Evolutionary conservation across 192 early-diverging fungal species (phyloP).

Genomic region (Radiomyces spectabilis): DNA sequence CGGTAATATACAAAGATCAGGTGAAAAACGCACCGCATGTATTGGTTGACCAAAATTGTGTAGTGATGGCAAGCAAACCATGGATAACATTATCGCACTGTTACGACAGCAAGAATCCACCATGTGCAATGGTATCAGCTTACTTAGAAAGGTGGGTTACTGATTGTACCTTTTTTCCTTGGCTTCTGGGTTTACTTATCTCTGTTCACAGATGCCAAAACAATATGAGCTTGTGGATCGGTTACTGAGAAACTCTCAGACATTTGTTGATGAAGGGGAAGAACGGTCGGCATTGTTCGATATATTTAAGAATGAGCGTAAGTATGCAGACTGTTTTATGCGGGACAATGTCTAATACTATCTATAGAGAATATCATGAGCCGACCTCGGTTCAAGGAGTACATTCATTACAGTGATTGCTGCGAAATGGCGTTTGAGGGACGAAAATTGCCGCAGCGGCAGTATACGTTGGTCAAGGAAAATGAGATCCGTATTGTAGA

Average conservation of each 20-base stretch:
- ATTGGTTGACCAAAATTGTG: not conserved
- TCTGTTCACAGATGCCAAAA: slow-evolving; percentile 42
- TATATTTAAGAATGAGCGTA: slow-evolving; percentile 48
- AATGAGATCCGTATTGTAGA: slow-evolving; percentile 40
- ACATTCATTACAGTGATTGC: slow-evolving; percentile 32
- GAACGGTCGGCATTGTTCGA: slow-evolving; percentile 52
- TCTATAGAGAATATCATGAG: slow-evolving; percentile 37
- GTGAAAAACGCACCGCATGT: not conserved
- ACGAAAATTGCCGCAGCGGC: slow-evolving; percentile 26
- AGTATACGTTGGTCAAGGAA: slow-evolving; percentile 39
- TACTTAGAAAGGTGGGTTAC: slow-evolving; percentile 42
- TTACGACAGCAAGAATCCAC: slow-evolving; percentile 36
- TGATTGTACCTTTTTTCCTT: not conserved
- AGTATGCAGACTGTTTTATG: not conserved
- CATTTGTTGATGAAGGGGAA: slow-evolving; percentile 33
- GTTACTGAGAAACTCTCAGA: slow-evolving; percentile 34
- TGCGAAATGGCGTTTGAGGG: slow-evolving; percentile 2
- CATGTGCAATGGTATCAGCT: slow-evolving; percentile 43
- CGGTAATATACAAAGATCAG: slow-evolving; percentile 8
- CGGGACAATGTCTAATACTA: not conserved
- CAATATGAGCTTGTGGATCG: slow-evolving; percentile 51
- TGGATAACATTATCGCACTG: slow-evolving; percentile 27
- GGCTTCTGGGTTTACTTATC: not conserved
- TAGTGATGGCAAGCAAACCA: slow-evolving; percentile 21
- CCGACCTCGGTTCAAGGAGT: slow-evolving; percentile 48